Percentiles rank a stretch among this genome's conserved stretches.
Evolutionary conservation across 1,284 basidiomycete species (phyloP).

Genomic region (Tausonia pullulans): DNA sequence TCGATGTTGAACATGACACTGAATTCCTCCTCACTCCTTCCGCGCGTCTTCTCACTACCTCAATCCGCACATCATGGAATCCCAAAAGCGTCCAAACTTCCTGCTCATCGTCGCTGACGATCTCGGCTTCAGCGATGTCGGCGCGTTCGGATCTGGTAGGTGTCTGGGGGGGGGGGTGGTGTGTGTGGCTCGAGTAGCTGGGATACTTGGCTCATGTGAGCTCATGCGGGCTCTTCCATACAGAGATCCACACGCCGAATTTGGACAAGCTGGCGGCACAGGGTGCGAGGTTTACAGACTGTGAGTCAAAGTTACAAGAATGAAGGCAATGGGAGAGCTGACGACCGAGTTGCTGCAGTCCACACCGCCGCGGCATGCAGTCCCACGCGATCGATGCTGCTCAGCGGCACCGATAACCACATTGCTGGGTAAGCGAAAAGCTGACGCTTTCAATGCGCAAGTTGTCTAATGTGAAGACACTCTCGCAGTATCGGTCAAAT

Average conservation of each 20-base stretch:
- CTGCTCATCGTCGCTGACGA: constrained; percentile 18
- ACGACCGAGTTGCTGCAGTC: too few species aligned
- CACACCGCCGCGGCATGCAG: too few species aligned
- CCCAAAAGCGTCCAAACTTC: too few species aligned
- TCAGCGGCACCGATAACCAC: constrained; percentile 20
- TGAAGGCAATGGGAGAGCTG: constrained; percentile 4
- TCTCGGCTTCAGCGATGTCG: constrained; percentile 20
- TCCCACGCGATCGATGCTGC: not conserved
- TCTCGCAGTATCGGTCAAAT: too few species aligned
- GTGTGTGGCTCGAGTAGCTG: not conserved
- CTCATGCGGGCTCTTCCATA: not conserved
- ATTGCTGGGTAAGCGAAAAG: constrained; percentile 13
- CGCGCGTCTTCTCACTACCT: too few species aligned
- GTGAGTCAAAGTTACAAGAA: constrained; percentile 12
- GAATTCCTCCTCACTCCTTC: too few species aligned
- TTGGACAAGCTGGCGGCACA: constrained; percentile 23
- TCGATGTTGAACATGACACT: too few species aligned
- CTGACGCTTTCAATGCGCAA: not conserved
- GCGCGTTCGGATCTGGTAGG: constrained; percentile 13
- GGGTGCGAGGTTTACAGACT: constrained; percentile 21
- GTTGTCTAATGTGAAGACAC: not conserved
- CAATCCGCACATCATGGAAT: too few species aligned
- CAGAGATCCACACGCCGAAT: constrained; percentile 26
- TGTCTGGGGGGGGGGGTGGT: not conserved
- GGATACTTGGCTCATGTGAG: not conserved